A percentile compares a stretch with the other conserved stretches of the same genome.
These are phyloP conservation scores for Agapanthus africanus DNA, from an alignment of 106 monocot genomes.

Conservation along the genomic window DNA sequence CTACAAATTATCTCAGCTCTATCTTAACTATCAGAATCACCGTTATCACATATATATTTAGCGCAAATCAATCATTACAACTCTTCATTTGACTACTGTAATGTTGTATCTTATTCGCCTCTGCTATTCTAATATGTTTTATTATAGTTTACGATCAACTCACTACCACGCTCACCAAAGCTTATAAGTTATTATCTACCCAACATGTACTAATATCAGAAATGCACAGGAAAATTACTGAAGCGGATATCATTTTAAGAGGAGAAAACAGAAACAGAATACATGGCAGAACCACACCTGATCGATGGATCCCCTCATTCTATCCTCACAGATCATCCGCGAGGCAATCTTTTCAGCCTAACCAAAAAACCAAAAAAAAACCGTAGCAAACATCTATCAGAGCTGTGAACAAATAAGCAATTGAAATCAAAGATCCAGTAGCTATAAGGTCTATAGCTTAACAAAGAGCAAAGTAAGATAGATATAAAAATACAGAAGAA, in stretches of 20 bases:
- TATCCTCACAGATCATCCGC: conserved; percentile 91
- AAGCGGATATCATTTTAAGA: neutral
- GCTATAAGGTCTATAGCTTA: neutral
- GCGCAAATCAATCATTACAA: too few species aligned
- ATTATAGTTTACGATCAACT: too few species aligned
- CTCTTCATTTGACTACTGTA: too few species aligned
- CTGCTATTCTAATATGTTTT: too few species aligned
- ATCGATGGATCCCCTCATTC: conserved; percentile 96
- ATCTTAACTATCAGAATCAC: too few species aligned
- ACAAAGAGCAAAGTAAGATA: neutral
- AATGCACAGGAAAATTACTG: neutral
- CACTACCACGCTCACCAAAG: too few species aligned
- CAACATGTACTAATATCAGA: neutral
- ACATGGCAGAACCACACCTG: conserved; percentile 59
- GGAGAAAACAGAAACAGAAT: neutral
- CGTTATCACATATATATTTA: too few species aligned
- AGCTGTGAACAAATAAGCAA: neutral
- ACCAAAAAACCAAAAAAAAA: conserved; percentile 15
- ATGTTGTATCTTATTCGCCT: too few species aligned
- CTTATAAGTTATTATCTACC: too few species aligned
- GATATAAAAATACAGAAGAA: neutral
- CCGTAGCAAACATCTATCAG: neutral
- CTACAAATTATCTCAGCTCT: too few species aligned
- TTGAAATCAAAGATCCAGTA: neutral
- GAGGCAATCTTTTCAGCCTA: conserved; percentile 97